A percentile compares a stretch with the other conserved stretches of the same genome.
Evolutionary conservation across 495 filamentous ascomycete species (phyloP).

Genomic region (Podospora bellae-mahoneyi): DNA sequence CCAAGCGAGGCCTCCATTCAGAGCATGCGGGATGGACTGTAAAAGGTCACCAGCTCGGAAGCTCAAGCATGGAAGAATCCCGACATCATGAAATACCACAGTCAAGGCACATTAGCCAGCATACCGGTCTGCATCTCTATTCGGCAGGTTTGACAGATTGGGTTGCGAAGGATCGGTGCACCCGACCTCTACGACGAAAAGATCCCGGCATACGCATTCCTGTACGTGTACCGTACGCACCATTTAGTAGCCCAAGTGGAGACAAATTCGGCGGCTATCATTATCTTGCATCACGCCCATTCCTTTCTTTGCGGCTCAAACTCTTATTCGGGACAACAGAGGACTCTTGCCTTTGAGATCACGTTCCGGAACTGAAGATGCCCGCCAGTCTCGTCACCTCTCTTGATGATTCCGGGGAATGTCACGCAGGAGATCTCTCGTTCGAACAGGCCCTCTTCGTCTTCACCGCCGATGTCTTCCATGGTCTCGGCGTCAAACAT

Average conservation of each 20-base stretch:
- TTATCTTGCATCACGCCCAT: not conserved
- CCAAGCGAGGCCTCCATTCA: not conserved
- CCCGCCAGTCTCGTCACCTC: slow-evolving; percentile 53
- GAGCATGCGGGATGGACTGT: not conserved
- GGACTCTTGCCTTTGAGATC: slow-evolving; percentile 52
- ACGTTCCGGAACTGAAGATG: slow-evolving; percentile 53
- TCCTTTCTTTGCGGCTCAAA: not conserved
- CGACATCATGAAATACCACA: not conserved
- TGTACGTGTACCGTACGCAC: not conserved
- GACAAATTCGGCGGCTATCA: not conserved
- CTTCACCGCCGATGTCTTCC: slow-evolving; percentile 57
- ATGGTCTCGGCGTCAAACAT: slow-evolving; percentile 51
- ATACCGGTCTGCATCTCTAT: not conserved
- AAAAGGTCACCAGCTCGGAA: not conserved
- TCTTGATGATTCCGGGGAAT: slow-evolving; percentile 54
- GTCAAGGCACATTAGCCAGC: not conserved
- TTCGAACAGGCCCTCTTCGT: slow-evolving; percentile 44
- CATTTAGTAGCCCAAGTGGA: not conserved
- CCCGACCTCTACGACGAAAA: not conserved
- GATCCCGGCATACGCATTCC: not conserved
- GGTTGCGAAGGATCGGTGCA: not conserved
- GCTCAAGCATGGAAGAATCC: not conserved
- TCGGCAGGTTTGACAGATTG: not conserved
- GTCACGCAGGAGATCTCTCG: slow-evolving; percentile 49
- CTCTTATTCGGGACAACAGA: slow-evolving; percentile 48